Base-by-base conservation (phyloP, 768 basidiomycete genomes). In the Rhodocollybia butyracea region DNA sequence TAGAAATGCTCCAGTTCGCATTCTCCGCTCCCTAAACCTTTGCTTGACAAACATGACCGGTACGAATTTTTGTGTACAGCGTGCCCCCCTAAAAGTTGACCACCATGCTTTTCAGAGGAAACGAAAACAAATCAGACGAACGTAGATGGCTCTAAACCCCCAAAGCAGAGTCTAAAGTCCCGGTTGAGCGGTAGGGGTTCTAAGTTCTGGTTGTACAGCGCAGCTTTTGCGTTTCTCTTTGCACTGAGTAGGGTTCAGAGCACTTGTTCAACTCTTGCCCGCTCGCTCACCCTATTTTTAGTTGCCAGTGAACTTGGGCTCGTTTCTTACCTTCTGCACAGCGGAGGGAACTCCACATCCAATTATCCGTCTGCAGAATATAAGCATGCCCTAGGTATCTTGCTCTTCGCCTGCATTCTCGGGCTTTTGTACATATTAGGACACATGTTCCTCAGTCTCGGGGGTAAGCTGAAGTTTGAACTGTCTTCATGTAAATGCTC, bases 271-370 rank as follows among this genome's bases (percentile, higher is more conserved):
- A 7, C 3, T n/a, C 15, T 29, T 8, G 15, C 8, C 13, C 13
- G n/a, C 6, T 19, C 46, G 36, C 48, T 56, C n/a, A 45, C 40
- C 12, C 24, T 22, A 12, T 43, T 12, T n/a, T 12, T 55, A 58
- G 30, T 66, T 17, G 63, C 55, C 48, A 59, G 61, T 30, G 62
- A 66, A 45, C 64, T 72, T 24, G 68, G 68, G 15, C 64, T 69
- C 15, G 69, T 72, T 19, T 66, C 65, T 2, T 50, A 69, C 31
- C 63, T 68, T 34, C 60, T 72, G 46, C 70, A 72, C 56, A 64
- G 62, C 41, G 64, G 65, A 27, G 70, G 70, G 1, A 63, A 67
- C 29, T 54, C 34, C 17, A 56, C 63, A 39, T 51, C 54, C 15
- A 59, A 67, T 51, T 72, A 69, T 41, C 65, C 68, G 0, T 65